These are phyloP conservation scores for Leucosporidium yakuticum DNA, from an alignment of 768 basidiomycete genomes.

Conservation along the genomic window DNA sequence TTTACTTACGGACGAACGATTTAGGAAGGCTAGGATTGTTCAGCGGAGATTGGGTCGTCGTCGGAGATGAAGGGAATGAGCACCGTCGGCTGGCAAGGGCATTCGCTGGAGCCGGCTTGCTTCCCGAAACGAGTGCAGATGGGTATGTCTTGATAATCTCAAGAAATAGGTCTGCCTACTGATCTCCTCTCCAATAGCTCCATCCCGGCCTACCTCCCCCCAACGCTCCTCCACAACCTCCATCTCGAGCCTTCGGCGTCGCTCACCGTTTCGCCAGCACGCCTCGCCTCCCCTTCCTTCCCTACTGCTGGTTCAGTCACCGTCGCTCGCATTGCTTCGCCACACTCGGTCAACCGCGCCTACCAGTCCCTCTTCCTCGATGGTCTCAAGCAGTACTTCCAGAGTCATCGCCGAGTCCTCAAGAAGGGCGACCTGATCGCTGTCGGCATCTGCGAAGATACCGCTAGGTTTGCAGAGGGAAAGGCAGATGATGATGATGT, in stretches of 20 bases:
- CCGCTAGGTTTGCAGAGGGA: conserved; percentile 29
- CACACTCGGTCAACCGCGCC: conserved; percentile 58
- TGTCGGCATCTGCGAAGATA: conserved; percentile 53
- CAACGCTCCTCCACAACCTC: conserved; percentile 20
- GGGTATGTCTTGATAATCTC: neutral
- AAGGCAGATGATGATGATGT: conserved; percentile 40
- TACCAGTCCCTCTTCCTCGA: conserved; percentile 61
- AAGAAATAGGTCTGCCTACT: too few relatives aligned
- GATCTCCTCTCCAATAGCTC: neutral
- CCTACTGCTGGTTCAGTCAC: conserved; percentile 66
- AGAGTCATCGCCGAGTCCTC: conserved; percentile 52
- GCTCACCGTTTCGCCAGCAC: conserved; percentile 9
- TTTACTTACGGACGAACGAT: conserved; percentile 19
- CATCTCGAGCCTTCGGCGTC: neutral
- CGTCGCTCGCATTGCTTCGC: conserved; percentile 73
- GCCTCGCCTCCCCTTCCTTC: conserved; percentile 39
- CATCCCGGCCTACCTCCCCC: conserved; percentile 2
- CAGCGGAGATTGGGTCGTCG: conserved; percentile 34
- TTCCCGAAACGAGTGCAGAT: neutral
- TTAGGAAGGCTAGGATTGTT: conserved; percentile 32
- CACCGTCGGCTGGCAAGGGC: conserved; percentile 16
- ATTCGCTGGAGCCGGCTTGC: conserved; percentile 20
- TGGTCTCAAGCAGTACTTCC: conserved; percentile 62
- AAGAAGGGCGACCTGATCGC: conserved; percentile 70
- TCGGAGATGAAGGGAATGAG: neutral